These are phyloP conservation scores for Chaetothyriales sp. DNA, from an alignment of 2,329 filamentous ascomycete species.

Conservation along the genomic window DNA sequence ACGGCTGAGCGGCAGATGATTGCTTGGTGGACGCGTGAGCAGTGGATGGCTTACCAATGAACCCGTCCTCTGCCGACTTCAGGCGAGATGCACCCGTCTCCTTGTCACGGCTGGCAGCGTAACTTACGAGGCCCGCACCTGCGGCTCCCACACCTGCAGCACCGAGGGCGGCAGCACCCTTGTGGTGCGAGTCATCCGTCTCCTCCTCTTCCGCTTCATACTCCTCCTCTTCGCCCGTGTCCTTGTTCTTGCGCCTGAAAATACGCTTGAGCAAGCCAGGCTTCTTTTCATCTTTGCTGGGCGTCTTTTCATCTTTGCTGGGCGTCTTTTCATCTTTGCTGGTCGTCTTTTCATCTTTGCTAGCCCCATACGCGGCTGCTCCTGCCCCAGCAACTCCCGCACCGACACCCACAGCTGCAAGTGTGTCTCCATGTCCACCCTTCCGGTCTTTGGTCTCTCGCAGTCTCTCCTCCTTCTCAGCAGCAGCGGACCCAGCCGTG, in stretches of 20 bases:
- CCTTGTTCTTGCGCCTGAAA: constrained; percentile 18
- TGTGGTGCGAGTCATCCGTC: constrained; percentile 1
- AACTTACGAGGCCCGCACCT: background rate
- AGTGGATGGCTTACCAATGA: background rate
- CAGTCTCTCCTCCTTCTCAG: background rate
- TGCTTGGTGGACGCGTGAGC: background rate
- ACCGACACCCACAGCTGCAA: constrained; percentile 4
- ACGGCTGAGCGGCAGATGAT: background rate
- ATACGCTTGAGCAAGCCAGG: constrained; percentile 16
- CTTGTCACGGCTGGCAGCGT: background rate
- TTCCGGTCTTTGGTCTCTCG: background rate
- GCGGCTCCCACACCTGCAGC: constrained; percentile 1
- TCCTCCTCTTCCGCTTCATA: constrained; percentile 12
- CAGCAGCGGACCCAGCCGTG: constrained; percentile 1
- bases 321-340: constrained; percentile 3
- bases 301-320: constrained; percentile 4
- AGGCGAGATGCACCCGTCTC: background rate
- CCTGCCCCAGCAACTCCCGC: constrained; percentile 5
- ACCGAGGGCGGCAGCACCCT: constrained; percentile 2
- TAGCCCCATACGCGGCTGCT: constrained; percentile 5
- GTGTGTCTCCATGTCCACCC: constrained; percentile 1
- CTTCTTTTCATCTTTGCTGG: constrained; percentile 8
- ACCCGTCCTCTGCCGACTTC: background rate
- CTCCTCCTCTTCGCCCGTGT: constrained; percentile 17
- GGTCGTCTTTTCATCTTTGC: constrained; percentile 3